Percentiles rank a stretch among this genome's conserved stretches.
These are phyloP conservation scores for Begonia masoniana DNA, from an alignment of 306 rosid genomes.

Conservation along the genomic window DNA sequence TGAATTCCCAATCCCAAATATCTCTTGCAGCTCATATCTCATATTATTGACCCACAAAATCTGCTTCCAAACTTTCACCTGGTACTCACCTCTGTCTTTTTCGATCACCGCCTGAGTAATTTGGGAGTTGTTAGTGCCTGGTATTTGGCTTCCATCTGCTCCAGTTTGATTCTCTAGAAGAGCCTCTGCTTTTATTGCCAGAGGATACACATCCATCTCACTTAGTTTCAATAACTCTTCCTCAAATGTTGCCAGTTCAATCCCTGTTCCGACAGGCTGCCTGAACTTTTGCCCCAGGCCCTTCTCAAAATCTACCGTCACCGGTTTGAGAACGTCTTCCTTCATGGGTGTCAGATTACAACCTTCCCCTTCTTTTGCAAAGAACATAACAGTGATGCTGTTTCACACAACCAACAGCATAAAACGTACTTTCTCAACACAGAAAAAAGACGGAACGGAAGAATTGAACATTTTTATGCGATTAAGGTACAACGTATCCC, in stretches of 20 bases:
- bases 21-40: constrained; percentile 95
- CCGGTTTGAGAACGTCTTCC: constrained; percentile 44
- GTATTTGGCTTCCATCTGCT: constrained; percentile 32
- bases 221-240: constrained; percentile 54
- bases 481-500: no score
- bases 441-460: neutral
- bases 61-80: constrained; percentile 70
- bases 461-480: no score
- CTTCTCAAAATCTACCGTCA: constrained; percentile 56
- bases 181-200: constrained; percentile 85
- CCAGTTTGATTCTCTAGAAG: constrained; percentile 29
- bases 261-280: constrained; percentile 71
- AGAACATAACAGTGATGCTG: constrained; percentile 76
- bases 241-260: constrained; percentile 49
- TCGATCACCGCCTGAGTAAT: constrained; percentile 84
- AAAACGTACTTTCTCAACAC: constrained; percentile 4
- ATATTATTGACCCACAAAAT: constrained; percentile 76
- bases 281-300: constrained; percentile 95
- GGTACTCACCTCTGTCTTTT: constrained; percentile 81
- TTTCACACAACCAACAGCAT: constrained; percentile 22
- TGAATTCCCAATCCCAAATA: constrained; percentile 88
- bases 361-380: constrained; percentile 82
- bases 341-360: constrained; percentile 57
- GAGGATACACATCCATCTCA: constrained; percentile 53
- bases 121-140: constrained; percentile 51